Conservation (phyloP, 495 filamentous ascomycete genomes). For the Penicillium subrubescens region DNA sequence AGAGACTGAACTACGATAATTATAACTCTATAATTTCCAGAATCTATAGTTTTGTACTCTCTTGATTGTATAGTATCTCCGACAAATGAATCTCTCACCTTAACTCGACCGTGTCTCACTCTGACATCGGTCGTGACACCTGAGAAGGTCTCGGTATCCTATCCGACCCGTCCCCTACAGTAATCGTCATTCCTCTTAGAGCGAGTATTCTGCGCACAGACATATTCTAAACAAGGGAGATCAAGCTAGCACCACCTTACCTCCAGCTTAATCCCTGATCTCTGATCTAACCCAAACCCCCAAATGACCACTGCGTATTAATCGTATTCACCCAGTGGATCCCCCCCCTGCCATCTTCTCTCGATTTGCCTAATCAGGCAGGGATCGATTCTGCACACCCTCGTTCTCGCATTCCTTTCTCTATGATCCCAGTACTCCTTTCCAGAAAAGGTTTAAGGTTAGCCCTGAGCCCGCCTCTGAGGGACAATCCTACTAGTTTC, state of each 20-base stretch:
- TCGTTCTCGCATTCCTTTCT: conserved; percentile 10
- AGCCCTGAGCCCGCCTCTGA: background rate
- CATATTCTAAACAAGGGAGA: background rate
- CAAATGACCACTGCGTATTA: background rate
- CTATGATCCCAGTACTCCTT: background rate
- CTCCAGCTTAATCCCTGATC: background rate
- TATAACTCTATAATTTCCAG: background rate
- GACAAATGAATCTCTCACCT: background rate
- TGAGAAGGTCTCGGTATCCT: background rate
- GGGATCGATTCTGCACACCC: conserved; percentile 10
- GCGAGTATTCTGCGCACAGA: background rate
- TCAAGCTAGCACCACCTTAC: background rate
- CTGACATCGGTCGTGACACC: background rate
- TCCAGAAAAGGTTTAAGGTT: background rate
- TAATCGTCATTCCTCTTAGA: background rate
- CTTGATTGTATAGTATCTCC: background rate
- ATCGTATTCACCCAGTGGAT: background rate
- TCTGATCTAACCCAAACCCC: background rate
- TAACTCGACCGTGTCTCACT: background rate
- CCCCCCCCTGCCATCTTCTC: background rate
- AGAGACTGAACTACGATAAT: background rate
- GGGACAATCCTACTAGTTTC: background rate
- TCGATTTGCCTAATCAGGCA: conserved; percentile 20
- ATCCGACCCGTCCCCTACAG: background rate
- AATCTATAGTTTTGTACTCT: background rate